Conservation (phyloP, 2,329 filamentous ascomycete species). For the Aspergillus cejpii region DNA sequence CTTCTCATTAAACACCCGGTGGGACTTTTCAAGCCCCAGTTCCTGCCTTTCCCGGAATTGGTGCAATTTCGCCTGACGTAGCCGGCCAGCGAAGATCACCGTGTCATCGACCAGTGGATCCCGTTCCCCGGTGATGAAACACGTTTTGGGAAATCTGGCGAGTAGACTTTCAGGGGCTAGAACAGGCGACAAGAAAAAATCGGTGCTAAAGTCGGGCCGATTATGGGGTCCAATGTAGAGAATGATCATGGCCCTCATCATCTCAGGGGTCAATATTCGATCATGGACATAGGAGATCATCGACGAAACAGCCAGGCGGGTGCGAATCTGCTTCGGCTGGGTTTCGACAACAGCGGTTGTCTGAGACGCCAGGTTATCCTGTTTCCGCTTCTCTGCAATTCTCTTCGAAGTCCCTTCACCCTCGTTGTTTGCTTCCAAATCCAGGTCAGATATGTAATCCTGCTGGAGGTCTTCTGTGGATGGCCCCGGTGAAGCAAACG, state of each 20-base stretch:
- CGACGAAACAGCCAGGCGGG: conserved; percentile 86
- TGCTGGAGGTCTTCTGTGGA: conserved; percentile 58
- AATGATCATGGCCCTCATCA: conserved; percentile 99
- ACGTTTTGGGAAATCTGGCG: conserved; percentile 84
- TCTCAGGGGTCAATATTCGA: conserved; percentile 86
- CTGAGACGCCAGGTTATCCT: conserved; percentile 34
- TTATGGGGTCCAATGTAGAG: conserved; percentile 92
- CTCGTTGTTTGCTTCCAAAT: conserved; percentile 14
- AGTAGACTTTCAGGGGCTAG: conserved; percentile 80
- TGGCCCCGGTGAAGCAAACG: conserved; percentile 66
- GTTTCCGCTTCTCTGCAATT: conserved; percentile 25
- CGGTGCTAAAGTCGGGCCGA: conserved; percentile 83
- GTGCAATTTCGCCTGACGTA: conserved; percentile 69
- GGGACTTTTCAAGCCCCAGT: conserved; percentile 48
- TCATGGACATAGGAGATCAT: conserved; percentile 99
- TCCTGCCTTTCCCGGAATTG: conserved; percentile 52
- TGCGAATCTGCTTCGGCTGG: conserved; percentile 55
- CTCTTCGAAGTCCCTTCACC: conserved; percentile 18
- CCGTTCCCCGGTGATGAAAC: conserved; percentile 88
- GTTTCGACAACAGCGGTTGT: conserved; percentile 28
- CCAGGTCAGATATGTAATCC: conserved; percentile 14
- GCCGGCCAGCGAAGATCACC: conserved; percentile 82
- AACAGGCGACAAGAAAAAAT: conserved; percentile 84
- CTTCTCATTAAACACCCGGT: conserved; percentile 60
- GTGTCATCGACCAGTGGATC: conserved; percentile 96